A percentile compares a stretch with the other conserved stretches of the same genome.
Evolutionary conservation across 2,329 filamentous ascomycete genomes (phyloP).

Genomic region (Botryosphaeria agaves): DNA sequence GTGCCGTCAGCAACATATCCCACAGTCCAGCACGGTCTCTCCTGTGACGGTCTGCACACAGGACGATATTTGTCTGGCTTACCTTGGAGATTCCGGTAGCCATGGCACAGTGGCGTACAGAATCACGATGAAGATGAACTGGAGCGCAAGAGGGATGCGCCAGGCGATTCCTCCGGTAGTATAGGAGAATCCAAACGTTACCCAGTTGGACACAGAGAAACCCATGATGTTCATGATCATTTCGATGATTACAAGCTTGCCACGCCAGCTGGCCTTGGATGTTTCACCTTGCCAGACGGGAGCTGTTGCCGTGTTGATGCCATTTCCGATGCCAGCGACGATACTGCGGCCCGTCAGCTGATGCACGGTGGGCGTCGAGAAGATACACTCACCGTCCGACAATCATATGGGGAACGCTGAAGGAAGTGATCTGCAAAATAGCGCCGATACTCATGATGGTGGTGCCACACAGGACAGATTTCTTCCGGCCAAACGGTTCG

Average conservation of each 20-base stretch:
- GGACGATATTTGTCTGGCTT: no score
- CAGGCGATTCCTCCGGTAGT: constrained; percentile 23
- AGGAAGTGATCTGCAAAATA: constrained; percentile 29
- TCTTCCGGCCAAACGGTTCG: constrained; percentile 30
- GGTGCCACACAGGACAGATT: constrained; percentile 28
- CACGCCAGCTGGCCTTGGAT: constrained; percentile 22
- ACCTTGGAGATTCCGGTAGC: constrained; percentile 26
- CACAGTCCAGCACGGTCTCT: no score
- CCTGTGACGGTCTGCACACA: no score
- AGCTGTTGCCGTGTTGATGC: constrained; percentile 32
- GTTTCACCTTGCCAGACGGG: constrained; percentile 36
- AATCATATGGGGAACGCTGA: constrained; percentile 30
- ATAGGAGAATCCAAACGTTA: constrained; percentile 34
- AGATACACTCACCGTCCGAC: constrained; percentile 20
- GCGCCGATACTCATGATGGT: constrained; percentile 31
- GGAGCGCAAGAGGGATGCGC: constrained; percentile 29
- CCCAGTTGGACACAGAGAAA: constrained; percentile 33
- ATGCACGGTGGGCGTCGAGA: background rate
- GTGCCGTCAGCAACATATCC: no score
- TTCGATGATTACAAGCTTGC: constrained; percentile 16
- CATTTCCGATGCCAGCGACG: constrained; percentile 30
- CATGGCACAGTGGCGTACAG: constrained; percentile 27
- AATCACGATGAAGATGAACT: constrained; percentile 32
- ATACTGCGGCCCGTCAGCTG: constrained; percentile 15
- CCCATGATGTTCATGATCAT: constrained; percentile 34